Evolutionary conservation across 345 rosid genomes (phyloP).

Genomic region (Citrus trifoliata): DNA sequence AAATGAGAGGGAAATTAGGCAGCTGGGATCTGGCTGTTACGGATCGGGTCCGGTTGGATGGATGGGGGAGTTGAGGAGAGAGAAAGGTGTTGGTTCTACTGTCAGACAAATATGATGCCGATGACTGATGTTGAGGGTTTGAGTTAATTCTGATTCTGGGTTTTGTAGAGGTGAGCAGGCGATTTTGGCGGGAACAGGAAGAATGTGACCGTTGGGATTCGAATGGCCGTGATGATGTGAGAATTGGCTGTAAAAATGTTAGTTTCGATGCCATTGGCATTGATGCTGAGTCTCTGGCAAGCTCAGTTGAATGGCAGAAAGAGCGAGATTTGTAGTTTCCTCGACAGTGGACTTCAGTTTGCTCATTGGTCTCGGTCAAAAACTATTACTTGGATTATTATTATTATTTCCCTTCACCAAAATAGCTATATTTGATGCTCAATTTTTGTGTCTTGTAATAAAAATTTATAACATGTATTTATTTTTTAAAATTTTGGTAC

Average conservation of each 20-base stretch:
- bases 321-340: background rate
- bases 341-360: background rate
- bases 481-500: too few species aligned
- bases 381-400: too few species aligned
- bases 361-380: too few species aligned
- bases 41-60: conserved; percentile 23
- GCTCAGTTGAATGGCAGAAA: background rate
- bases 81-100: conserved; percentile 24
- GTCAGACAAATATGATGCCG: conserved; percentile 12
- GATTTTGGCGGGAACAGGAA: conserved; percentile 18
- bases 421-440: too few species aligned
- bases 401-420: too few species aligned
- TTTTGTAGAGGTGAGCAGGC: conserved; percentile 5
- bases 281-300: conserved; percentile 1
- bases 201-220: conserved; percentile 15
- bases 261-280: conserved; percentile 57
- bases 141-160: conserved; percentile 3
- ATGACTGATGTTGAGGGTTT: background rate
- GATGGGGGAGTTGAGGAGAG: conserved; percentile 7
- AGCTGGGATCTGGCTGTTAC: conserved; percentile 52
- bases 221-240: conserved; percentile 10
- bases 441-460: too few species aligned
- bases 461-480: too few species aligned
- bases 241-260: conserved; percentile 18
- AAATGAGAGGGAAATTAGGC: conserved; percentile 50